Conservation (phyloP, 352 stramenopile genomes). For the Pythium coloratum region DNA sequence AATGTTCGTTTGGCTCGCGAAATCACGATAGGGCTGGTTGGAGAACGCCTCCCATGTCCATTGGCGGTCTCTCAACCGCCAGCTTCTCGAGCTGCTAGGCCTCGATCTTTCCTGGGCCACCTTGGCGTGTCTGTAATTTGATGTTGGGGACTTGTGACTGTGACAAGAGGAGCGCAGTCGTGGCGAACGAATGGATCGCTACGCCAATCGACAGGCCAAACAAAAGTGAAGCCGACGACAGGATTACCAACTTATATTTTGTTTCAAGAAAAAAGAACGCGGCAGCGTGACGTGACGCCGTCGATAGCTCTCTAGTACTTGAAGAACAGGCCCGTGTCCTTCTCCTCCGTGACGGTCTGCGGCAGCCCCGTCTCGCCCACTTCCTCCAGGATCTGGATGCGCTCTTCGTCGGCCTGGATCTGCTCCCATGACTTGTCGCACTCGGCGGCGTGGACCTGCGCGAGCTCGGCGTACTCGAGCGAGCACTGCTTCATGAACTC, state of each 20-base stretch:
- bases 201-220: not conserved
- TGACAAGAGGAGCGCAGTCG: no score
- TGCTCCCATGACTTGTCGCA: conserved; percentile 84
- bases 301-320: conserved; percentile 74
- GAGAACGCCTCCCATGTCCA: no score
- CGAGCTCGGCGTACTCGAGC: conserved; percentile 82
- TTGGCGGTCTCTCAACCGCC: no score
- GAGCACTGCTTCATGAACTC: conserved; percentile 90
- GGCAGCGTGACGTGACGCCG: not conserved
- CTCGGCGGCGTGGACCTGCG: conserved; percentile 70
- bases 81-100: no score
- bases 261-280: conserved; percentile 7
- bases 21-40: no score
- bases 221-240: conserved; percentile 4
- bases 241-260: conserved; percentile 21
- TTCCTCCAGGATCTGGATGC: conserved; percentile 74
- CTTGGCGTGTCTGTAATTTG: no score
- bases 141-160: no score
- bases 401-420: conserved; percentile 75
- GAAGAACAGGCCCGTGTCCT: conserved; percentile 87
- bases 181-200: no score
- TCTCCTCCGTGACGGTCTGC: conserved; percentile 63
- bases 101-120: no score
- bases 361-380: conserved; percentile 80
- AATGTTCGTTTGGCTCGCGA: no score